Conservation (phyloP, 2,329 filamentous ascomycete species). For the Exophiala sp. region DNA sequence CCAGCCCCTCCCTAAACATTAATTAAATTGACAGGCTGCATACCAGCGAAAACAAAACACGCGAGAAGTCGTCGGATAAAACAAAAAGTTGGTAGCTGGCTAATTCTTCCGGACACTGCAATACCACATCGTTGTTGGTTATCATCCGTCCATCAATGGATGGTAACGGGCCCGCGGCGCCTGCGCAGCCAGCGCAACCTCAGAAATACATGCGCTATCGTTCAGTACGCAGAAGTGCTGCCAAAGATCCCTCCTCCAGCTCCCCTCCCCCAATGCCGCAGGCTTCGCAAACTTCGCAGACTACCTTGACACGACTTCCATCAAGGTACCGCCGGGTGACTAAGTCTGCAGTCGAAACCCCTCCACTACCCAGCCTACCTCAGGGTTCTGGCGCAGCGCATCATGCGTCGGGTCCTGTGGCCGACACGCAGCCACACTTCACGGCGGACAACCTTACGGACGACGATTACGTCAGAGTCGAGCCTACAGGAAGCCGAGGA, state of each 20-base stretch:
- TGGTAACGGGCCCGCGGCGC: background rate
- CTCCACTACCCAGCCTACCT: background rate
- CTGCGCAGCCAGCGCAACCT: conserved; percentile 9
- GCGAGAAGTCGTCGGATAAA: too few species aligned
- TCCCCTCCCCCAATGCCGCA: conserved; percentile 11
- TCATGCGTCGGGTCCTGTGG: background rate
- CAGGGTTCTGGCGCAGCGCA: background rate
- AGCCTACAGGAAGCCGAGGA: too few species aligned
- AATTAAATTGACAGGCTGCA: too few species aligned
- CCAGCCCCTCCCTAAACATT: too few species aligned
- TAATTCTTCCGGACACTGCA: background rate
- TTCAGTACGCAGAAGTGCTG: conserved; percentile 49
- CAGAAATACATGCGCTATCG: conserved; percentile 57
- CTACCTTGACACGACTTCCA: conserved; percentile 16
- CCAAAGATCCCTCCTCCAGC: conserved; percentile 13
- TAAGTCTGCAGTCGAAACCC: background rate
- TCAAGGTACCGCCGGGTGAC: conserved; percentile 20
- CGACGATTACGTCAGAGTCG: too few species aligned
- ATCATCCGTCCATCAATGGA: conserved; percentile 9
- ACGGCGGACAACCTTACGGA: too few species aligned
- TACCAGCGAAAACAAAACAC: too few species aligned
- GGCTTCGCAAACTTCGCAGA: conserved; percentile 2
- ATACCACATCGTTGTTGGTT: background rate
- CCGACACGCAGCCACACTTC: too few species aligned
- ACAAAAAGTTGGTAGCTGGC: background rate